Base-by-base conservation (phyloP, 2,329 filamentous ascomycete genomes). In the Tolypocladium tundrense region DNA sequence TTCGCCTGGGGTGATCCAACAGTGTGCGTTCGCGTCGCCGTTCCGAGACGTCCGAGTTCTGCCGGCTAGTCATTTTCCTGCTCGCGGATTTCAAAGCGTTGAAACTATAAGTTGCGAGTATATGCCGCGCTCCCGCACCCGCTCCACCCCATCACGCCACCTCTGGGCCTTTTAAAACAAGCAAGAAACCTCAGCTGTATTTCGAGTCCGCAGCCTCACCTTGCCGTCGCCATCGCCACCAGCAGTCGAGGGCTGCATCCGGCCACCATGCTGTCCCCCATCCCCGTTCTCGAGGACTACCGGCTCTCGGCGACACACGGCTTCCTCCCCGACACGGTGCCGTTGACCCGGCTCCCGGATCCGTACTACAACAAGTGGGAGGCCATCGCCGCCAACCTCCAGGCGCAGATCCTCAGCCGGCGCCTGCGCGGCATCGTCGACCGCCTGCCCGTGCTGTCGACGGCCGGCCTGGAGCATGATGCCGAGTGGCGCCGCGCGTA, bases 301-400 rank as follows among this genome's bases (percentile, higher is more conserved):
- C 90, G 88, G 74, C 84, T 91, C 72, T 90, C 88, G 63, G 77
- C 83, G 60, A 79, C 85, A 58, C 85, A 91, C 75, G 94, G 94
- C 67, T 99, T 99, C 76, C 83, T 99, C 57, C 91, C 94, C 2
- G 79, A 88, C 61, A 85, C 90, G 62, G 76, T 88, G 41, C 94
- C 94, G 48, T 79, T 97, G 62, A 86, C 90, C 61, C 78, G 84
- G 57, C 84, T 99, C 16, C 88, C 91, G 11, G 89, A 97, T 68
- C 83, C 88, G 3, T 97, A 97, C 77, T 99, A 97, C 74, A 87
- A 89, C 72, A 90, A 91, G 69, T 99, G 94, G 94, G 94, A 99
- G 75, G 84, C 88, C 52, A 82, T 97, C 54, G 84, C 88, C 40
- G 83, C 86, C 64, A 97, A 96, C 68, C 80, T 99, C 37, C 94